Percentiles rank a stretch among this genome's conserved stretches.
These are phyloP conservation scores for Neofusicoccum cordaticola DNA, from an alignment of 2,329 filamentous ascomycete genomes.

Conservation along the genomic window DNA sequence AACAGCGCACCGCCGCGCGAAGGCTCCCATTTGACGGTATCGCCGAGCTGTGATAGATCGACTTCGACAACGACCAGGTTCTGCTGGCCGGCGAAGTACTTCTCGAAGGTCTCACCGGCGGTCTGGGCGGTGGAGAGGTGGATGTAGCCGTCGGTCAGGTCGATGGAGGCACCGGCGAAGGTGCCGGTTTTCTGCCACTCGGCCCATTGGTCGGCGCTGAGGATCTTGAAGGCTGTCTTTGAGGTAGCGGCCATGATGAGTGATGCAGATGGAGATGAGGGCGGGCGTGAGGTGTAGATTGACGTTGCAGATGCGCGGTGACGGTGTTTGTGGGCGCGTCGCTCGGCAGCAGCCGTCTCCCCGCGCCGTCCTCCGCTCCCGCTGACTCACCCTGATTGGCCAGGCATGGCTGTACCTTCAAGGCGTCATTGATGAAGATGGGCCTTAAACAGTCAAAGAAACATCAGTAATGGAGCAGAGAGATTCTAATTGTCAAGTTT, in stretches of 20 bases:
- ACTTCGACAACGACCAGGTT: slow-evolving; percentile 20
- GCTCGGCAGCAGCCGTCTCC: too few species aligned
- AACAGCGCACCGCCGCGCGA: slow-evolving; percentile 17
- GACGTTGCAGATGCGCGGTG: not conserved
- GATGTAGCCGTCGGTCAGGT: slow-evolving; percentile 21
- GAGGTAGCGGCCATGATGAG: not conserved
- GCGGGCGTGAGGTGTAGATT: not conserved
- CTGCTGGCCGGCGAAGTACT: slow-evolving; percentile 16
- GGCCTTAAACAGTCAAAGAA: too few species aligned
- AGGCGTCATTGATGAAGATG: too few species aligned
- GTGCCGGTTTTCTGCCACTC: slow-evolving; percentile 8
- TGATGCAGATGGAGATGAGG: not conserved
- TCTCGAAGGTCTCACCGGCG: slow-evolving; percentile 17
- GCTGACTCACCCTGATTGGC: too few species aligned
- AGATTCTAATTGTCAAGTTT: too few species aligned
- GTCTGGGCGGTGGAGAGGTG: slow-evolving; percentile 20
- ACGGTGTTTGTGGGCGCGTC: not conserved
- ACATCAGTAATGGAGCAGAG: too few species aligned
- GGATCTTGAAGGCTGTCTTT: slow-evolving; percentile 19
- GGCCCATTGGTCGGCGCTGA: slow-evolving; percentile 16
- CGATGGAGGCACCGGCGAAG: slow-evolving; percentile 20
- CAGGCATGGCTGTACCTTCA: too few species aligned
- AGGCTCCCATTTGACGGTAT: slow-evolving; percentile 19
- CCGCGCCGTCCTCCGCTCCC: too few species aligned
- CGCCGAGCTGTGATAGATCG: slow-evolving; percentile 17